A percentile compares a stretch with the other conserved stretches of the same genome.
Conservation (phyloP, 2,329 filamentous ascomycete genomes). For the Colletotrichum phormii region DNA sequence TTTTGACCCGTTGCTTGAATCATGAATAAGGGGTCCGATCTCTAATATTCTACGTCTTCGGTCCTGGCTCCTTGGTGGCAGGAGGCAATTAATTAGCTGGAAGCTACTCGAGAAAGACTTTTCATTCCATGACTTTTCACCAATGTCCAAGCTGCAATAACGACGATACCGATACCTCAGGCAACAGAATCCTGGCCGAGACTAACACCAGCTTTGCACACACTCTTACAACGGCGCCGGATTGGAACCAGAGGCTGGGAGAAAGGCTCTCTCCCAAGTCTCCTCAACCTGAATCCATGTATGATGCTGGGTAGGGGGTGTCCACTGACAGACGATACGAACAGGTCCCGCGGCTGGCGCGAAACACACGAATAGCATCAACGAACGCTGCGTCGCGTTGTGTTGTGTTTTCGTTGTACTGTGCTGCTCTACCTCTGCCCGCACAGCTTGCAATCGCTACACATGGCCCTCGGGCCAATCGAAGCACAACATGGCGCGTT, state of each 20-base stretch:
- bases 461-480: slow-evolving; percentile 23
- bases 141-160: not conserved
- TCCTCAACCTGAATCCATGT: not conserved
- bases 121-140: not conserved
- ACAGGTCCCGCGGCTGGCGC: slow-evolving; percentile 10
- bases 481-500: slow-evolving; percentile 22
- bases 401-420: not conserved
- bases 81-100: not conserved
- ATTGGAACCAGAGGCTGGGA: not conserved
- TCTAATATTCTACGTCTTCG: not conserved
- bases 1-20: not conserved
- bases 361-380: slow-evolving; percentile 15
- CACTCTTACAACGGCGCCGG: not conserved
- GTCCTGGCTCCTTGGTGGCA: not conserved
- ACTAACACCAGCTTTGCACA: not conserved
- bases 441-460: not conserved
- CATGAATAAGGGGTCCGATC: slow-evolving; percentile 5
- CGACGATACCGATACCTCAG: not conserved
- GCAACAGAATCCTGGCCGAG: not conserved
- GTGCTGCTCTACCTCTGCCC: slow-evolving; percentile 7
- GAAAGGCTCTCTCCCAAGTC: not conserved
- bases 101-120: not conserved
- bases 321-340: slow-evolving; percentile 2
- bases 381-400: slow-evolving; percentile 10
- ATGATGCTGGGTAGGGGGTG: not conserved